phyloP scores from a whole-genome alignment of 495 filamentous ascomycete species.

The Emericellopsis terricola region DNA sequence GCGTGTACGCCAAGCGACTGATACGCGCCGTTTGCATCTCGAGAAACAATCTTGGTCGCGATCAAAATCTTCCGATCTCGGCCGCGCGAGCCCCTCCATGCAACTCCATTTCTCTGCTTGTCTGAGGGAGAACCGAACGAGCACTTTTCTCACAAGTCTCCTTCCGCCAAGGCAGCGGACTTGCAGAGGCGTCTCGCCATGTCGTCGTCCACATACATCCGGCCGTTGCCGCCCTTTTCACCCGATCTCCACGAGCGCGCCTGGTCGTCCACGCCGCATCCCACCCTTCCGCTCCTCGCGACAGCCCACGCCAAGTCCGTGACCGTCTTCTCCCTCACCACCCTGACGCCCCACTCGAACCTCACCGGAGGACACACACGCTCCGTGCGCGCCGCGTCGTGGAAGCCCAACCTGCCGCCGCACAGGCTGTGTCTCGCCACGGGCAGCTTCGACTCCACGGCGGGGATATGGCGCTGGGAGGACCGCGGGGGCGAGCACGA shows the following conservation, averaged over 20 bases:
- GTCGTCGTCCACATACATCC: no score
- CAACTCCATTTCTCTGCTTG: no score
- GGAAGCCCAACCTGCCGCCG: slow-evolving; percentile 51
- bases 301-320: slow-evolving; percentile 74
- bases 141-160: no score
- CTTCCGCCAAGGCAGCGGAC: no score
- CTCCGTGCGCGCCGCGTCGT: slow-evolving; percentile 59
- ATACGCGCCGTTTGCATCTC: no score
- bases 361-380: slow-evolving; percentile 83
- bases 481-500: slow-evolving; percentile 17
- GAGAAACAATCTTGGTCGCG: no score
- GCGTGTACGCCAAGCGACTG: no score
- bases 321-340: slow-evolving; percentile 70
- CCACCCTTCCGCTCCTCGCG: slow-evolving; percentile 70
- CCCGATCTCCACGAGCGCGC: slow-evolving; percentile 63
- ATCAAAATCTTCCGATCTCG: no score
- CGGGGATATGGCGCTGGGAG: slow-evolving; percentile 68
- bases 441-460: slow-evolving; percentile 77
- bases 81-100: no score
- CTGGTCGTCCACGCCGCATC: slow-evolving; percentile 76
- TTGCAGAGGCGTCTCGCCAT: no score
- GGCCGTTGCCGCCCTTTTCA: slow-evolving; percentile 29
- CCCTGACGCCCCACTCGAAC: slow-evolving; percentile 56
- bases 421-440: slow-evolving; percentile 67
- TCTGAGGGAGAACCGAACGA: no score